These are phyloP conservation scores for Saprolegnia parasitica DNA, from an alignment of 352 stramenopile genomes.

Conservation along the genomic window DNA sequence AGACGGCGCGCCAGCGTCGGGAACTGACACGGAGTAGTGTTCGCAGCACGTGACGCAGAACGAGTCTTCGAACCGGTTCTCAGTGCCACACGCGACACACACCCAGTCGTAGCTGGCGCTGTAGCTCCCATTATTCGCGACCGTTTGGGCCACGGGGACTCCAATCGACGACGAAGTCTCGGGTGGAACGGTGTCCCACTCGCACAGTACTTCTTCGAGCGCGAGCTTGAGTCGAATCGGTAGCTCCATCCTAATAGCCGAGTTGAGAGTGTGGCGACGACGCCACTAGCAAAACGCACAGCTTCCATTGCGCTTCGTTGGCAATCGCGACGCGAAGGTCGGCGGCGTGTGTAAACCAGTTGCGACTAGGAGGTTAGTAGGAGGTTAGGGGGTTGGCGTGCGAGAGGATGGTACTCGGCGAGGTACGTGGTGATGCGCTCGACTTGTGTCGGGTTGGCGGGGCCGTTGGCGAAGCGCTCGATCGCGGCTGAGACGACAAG, in stretches of 20 bases:
- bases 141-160: not conserved
- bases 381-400: not conserved
- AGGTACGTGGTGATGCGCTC: conserved; percentile 12
- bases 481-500: conserved; percentile 1
- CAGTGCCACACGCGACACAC: conserved; percentile 3
- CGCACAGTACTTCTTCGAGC: conserved; percentile 23
- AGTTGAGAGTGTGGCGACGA: not conserved
- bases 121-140: not conserved
- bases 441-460: not conserved
- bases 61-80: conserved; percentile 26
- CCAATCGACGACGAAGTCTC: not conserved
- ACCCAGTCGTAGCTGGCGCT: not conserved
- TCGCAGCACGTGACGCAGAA: conserved; percentile 27
- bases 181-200: conserved; percentile 6
- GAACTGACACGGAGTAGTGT: conserved; percentile 25
- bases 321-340: conserved; percentile 19
- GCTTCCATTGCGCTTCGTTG: conserved; percentile 13
- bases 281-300: too few relatives aligned
- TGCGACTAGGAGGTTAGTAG: conserved; percentile 5
- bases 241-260: conserved; percentile 20
- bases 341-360: conserved; percentile 15
- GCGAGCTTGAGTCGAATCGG: conserved; percentile 21
- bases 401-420: not conserved
- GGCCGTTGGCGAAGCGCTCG: not conserved
- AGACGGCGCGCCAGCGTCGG: not conserved